Percentiles rank a stretch among this genome's conserved stretches.
Conservation (phyloP, 306 rosid genomes). For the Ormosia semicastrata region DNA sequence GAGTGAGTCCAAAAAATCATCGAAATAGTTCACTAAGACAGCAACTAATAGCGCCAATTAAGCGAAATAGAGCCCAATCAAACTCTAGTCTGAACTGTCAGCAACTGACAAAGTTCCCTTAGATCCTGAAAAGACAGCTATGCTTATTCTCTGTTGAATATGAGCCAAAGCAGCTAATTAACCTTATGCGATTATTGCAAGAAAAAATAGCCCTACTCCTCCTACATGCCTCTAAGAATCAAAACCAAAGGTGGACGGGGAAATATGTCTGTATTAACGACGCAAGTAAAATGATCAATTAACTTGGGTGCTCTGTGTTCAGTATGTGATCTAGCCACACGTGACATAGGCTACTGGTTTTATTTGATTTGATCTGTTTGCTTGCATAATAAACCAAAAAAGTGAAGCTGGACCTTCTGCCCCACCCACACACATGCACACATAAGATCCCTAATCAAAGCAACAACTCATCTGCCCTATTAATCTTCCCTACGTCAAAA, state of each 20-base stretch:
- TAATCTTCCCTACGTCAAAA: not conserved
- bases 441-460: not conserved
- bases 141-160: not conserved
- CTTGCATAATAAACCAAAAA: not conserved
- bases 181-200: not conserved
- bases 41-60: not conserved
- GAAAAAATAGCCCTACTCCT: not conserved
- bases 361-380: not conserved
- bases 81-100: not conserved
- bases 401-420: slow-evolving; percentile 2
- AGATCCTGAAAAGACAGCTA: slow-evolving; percentile 25
- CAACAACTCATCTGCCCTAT: slow-evolving; percentile 3
- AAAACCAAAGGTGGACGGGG: not conserved
- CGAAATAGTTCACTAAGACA: not conserved
- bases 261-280: not conserved
- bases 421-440: not conserved
- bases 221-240: not conserved
- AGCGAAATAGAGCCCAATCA: not conserved
- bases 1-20: not conserved
- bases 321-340: not conserved
- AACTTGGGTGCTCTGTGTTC: not conserved
- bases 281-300: not conserved
- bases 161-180: not conserved
- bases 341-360: slow-evolving; percentile 12
- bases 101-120: slow-evolving; percentile 5